phyloP scores from a whole-genome alignment of 495 filamentous ascomycete species.

The Amphirosellinia nigrospora region DNA sequence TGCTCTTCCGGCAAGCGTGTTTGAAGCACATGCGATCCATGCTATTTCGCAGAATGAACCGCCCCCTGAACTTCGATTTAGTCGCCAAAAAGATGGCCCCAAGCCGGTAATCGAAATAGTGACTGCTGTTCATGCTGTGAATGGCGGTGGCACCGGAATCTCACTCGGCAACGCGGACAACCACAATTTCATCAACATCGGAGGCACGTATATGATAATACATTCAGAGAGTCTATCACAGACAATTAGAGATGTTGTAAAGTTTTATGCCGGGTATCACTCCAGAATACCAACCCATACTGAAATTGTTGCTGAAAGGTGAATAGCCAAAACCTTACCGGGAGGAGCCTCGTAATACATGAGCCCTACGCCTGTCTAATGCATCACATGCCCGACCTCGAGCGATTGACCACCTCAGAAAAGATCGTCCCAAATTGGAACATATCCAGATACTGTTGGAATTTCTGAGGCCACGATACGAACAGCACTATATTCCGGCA shows the following conservation, averaged over 20 bases:
- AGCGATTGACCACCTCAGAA: background rate
- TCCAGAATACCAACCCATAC: background rate
- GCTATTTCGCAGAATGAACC: background rate
- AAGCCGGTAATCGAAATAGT: constrained; percentile 8
- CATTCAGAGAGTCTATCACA: background rate
- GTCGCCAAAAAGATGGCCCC: background rate
- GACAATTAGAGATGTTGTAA: background rate
- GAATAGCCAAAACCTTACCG: background rate
- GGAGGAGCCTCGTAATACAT: background rate
- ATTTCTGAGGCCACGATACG: background rate
- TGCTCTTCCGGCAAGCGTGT: background rate
- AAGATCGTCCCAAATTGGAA: background rate
- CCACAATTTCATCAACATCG: background rate
- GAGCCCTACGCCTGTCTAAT: constrained; percentile 10
- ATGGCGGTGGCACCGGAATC: background rate
- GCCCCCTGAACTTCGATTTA: background rate
- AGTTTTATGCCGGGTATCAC: background rate
- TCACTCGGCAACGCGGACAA: background rate
- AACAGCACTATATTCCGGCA: background rate
- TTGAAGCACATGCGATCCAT: background rate
- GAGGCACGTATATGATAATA: constrained; percentile 3
- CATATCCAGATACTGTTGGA: constrained; percentile 9
- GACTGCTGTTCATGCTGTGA: background rate
- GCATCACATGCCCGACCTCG: background rate
- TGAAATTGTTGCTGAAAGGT: background rate